A percentile compares a stretch with the other conserved stretches of the same genome.
Evolutionary conservation across 1,139 yeast species (phyloP).

Genomic region (Saccharomycopsis crataegensis): DNA sequence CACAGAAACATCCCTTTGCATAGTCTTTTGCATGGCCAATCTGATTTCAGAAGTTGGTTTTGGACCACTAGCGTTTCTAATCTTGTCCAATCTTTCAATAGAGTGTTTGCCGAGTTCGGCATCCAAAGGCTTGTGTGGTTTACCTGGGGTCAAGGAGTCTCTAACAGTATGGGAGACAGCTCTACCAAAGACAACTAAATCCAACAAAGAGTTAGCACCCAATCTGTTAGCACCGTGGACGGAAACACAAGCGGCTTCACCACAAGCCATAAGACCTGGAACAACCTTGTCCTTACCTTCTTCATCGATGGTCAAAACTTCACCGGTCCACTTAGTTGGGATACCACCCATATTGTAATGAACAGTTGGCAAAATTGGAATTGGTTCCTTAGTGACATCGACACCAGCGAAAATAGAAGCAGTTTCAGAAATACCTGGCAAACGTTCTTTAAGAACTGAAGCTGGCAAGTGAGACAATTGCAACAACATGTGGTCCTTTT

Average conservation of each 20-base stretch:
- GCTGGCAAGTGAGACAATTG: conserved; percentile 95
- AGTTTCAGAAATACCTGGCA: conserved; percentile 98
- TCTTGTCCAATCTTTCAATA: conserved; percentile 79
- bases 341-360: conserved; percentile 99
- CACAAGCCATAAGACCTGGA: conserved; percentile 94
- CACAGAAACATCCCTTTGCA: conserved; percentile 97
- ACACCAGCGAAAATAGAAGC: conserved; percentile 99
- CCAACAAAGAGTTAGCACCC: conserved; percentile 98
- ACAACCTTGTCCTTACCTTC: conserved; percentile 88
- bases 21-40: conserved; percentile 85
- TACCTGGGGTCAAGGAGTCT: conserved; percentile 79
- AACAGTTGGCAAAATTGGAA: conserved; percentile 96
- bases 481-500: conserved; percentile 89
- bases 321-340: conserved; percentile 97
- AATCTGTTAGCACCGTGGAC: conserved; percentile 99
- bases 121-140: conserved; percentile 73
- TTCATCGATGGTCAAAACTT: conserved; percentile 75
- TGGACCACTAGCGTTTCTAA: conserved; percentile 82
- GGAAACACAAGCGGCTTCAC: conserved; percentile 98
- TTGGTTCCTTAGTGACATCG: conserved; percentile 98
- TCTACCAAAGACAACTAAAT: conserved; percentile 96
- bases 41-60: conserved; percentile 83
- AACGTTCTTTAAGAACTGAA: conserved; percentile 83
- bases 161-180: conserved; percentile 92
- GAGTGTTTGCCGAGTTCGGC: conserved; percentile 86